Conservation (phyloP, 2,329 filamentous ascomycete genomes). For the Penicillium sp. region DNA sequence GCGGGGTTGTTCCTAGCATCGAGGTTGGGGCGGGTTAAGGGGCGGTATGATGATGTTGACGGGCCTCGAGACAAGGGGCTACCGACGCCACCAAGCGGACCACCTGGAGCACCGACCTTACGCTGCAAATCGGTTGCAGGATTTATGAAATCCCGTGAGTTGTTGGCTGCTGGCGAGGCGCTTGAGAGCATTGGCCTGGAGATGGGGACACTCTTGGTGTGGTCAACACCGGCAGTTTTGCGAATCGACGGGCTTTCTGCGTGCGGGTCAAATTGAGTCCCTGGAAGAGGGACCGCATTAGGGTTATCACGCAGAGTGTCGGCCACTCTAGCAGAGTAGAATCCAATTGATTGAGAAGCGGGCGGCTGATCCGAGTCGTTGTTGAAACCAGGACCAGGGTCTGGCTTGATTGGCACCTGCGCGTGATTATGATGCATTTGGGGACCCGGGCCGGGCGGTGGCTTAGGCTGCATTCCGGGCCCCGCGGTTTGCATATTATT, state of each 20-base stretch:
- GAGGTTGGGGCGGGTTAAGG: slow-evolving; percentile 44
- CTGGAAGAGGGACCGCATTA: slow-evolving; percentile 43
- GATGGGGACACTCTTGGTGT: slow-evolving; percentile 72
- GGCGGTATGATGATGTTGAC: slow-evolving; percentile 44
- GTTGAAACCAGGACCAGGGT: slow-evolving; percentile 15
- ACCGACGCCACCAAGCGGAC: slow-evolving; percentile 19
- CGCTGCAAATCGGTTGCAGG: slow-evolving; percentile 36
- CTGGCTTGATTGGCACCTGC: slow-evolving; percentile 28
- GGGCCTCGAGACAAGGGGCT: slow-evolving; percentile 36
- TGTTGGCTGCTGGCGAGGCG: slow-evolving; percentile 33
- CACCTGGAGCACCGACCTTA: slow-evolving; percentile 36
- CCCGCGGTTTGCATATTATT: slow-evolving; percentile 23
- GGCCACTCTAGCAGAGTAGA: slow-evolving; percentile 70
- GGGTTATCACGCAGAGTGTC: slow-evolving; percentile 56
- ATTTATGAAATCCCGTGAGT: slow-evolving; percentile 36
- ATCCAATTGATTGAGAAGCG: slow-evolving; percentile 46
- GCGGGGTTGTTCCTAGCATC: slow-evolving; percentile 26
- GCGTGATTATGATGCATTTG: slow-evolving; percentile 11
- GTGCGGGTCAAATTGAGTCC: slow-evolving; percentile 68
- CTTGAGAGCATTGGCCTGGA: slow-evolving; percentile 46
- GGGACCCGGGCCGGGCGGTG: slow-evolving; percentile 9
- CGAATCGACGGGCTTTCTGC: slow-evolving; percentile 81
- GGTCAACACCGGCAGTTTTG: slow-evolving; percentile 84
- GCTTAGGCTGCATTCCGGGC: slow-evolving; percentile 18
- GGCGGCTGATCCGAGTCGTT: slow-evolving; percentile 28